Conservation (phyloP, 2,329 filamentous ascomycete genomes). For the Neurospora sp. region DNA sequence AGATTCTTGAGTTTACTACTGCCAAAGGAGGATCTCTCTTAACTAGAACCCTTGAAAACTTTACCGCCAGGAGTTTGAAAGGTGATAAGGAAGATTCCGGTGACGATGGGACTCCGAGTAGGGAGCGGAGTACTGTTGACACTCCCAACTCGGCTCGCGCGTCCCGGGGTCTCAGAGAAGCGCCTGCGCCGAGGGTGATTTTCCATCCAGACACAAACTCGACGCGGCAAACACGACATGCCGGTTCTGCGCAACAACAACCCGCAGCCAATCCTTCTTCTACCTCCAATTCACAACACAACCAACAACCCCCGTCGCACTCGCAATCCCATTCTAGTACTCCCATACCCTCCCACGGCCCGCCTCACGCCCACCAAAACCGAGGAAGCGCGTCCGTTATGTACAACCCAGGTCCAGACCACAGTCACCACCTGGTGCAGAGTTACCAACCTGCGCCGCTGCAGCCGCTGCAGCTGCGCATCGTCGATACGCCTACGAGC, state of each 20-base stretch:
- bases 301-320: slow-evolving; percentile 18
- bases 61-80: slow-evolving; percentile 26
- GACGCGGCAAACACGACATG: slow-evolving; percentile 52
- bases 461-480: slow-evolving; percentile 56
- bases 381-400: slow-evolving; percentile 33
- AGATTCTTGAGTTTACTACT: slow-evolving; percentile 79
- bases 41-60: slow-evolving; percentile 70
- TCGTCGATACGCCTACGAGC: slow-evolving; percentile 65
- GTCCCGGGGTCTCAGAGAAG: slow-evolving; percentile 62
- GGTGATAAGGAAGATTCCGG: slow-evolving; percentile 47
- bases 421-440: slow-evolving; percentile 50
- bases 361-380: slow-evolving; percentile 17
- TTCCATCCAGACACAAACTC: slow-evolving; percentile 72
- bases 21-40: slow-evolving; percentile 77
- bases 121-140: slow-evolving; percentile 41
- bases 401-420: slow-evolving; percentile 44
- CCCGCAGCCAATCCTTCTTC: slow-evolving; percentile 12
- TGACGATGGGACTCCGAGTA: slow-evolving; percentile 48
- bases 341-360: slow-evolving; percentile 18
- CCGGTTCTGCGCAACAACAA: slow-evolving; percentile 33
- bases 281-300: slow-evolving; percentile 15
- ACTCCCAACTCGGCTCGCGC: slow-evolving; percentile 44
- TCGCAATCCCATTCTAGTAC: slow-evolving; percentile 20
- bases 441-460: slow-evolving; percentile 57
- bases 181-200: slow-evolving; percentile 73